Conservation (phyloP, 768 basidiomycete genomes). For the Psilocybe cubensis region DNA sequence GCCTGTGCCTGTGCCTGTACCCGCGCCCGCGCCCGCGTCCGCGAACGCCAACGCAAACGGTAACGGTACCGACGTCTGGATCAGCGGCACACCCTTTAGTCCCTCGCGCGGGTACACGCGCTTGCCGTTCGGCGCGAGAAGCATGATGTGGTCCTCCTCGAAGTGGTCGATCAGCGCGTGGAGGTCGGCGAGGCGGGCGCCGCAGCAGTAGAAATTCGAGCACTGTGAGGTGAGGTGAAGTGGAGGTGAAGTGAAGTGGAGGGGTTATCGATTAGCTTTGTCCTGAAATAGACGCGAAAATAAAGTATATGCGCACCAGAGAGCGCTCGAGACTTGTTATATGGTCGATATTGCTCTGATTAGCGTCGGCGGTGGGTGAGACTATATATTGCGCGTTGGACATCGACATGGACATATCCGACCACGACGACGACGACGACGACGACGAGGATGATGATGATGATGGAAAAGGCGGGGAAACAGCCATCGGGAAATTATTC, state of each 20-base stretch:
- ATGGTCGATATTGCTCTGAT: slow-evolving; percentile 25
- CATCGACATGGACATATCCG: too few species aligned
- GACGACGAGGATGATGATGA: background rate
- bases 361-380: slow-evolving; percentile 7
- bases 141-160: slow-evolving; percentile 86
- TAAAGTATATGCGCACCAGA: slow-evolving; percentile 24
- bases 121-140: slow-evolving; percentile 50
- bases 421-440: too few species aligned
- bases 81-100: slow-evolving; percentile 10
- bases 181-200: slow-evolving; percentile 58
- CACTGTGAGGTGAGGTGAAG: too few species aligned
- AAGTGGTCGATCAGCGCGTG: slow-evolving; percentile 86
- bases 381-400: background rate
- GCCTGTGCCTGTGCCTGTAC: slow-evolving; percentile 12
- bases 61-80: slow-evolving; percentile 7
- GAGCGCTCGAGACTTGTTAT: slow-evolving; percentile 31
- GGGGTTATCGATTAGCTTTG: too few species aligned
- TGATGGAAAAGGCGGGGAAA: background rate
- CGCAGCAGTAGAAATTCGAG: slow-evolving; percentile 90
- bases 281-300: background rate
- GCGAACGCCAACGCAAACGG: too few species aligned
- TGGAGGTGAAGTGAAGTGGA: too few species aligned
- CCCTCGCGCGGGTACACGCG: slow-evolving; percentile 32
- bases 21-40: too few species aligned
- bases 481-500: slow-evolving; percentile 1